These are phyloP conservation scores for Trichoderma pleuroti DNA, from an alignment of 2,329 filamentous ascomycete species.

Conservation along the genomic window DNA sequence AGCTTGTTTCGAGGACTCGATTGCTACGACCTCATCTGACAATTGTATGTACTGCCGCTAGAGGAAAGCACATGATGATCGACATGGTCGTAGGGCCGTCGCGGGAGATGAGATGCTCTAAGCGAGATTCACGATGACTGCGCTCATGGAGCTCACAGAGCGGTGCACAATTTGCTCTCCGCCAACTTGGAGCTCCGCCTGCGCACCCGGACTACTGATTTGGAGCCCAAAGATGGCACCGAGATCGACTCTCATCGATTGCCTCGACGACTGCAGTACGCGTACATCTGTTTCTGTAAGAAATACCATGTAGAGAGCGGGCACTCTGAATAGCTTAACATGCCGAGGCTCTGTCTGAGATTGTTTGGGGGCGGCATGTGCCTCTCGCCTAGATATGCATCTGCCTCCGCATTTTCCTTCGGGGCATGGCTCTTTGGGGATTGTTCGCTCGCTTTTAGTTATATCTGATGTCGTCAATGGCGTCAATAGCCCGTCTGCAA, in stretches of 20 bases:
- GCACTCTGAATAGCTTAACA: neutral
- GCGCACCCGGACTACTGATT: neutral
- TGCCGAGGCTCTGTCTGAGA: neutral
- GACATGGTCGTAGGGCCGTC: neutral
- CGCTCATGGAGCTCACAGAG: neutral
- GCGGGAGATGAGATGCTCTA: neutral
- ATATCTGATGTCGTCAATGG: constrained; percentile 4
- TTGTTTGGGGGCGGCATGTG: neutral
- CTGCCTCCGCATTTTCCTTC: neutral
- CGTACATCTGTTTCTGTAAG: neutral
- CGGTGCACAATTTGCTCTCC: neutral
- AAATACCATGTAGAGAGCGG: neutral
- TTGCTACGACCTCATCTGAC: neutral
- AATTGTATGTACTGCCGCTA: neutral
- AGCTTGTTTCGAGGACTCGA: neutral
- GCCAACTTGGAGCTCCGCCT: neutral
- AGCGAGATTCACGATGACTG: neutral
- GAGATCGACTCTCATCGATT: neutral
- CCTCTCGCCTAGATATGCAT: neutral
- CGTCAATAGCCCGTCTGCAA: neutral
- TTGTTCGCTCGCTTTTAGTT: neutral
- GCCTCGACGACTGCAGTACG: neutral
- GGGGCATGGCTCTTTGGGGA: neutral
- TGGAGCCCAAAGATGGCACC: neutral
- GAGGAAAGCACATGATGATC: neutral